Conservation (phyloP, 352 stramenopile species). For the Pythium utonaiense region DNA sequence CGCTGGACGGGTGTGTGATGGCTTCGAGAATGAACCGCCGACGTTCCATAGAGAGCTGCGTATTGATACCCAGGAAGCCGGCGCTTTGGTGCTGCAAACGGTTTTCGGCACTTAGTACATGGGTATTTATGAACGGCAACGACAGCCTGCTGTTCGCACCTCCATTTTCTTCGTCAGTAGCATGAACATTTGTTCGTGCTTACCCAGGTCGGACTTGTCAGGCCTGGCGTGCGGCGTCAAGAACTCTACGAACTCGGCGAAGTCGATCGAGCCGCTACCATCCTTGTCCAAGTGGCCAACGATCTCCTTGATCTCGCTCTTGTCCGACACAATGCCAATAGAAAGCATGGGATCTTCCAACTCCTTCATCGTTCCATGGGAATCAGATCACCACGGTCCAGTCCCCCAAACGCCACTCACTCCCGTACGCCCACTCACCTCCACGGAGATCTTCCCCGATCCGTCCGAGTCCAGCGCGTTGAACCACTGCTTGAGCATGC, state of each 20-base stretch:
- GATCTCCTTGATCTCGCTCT: constrained; percentile 55
- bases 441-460: constrained; percentile 69
- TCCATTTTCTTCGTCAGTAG: constrained; percentile 81
- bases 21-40: constrained; percentile 66
- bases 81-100: constrained; percentile 51
- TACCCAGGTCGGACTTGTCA: constrained; percentile 42
- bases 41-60: constrained; percentile 73
- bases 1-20: constrained; percentile 52
- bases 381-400: not conserved
- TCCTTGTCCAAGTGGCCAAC: constrained; percentile 65
- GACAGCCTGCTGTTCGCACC: constrained; percentile 19
- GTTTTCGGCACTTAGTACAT: too few relatives aligned
- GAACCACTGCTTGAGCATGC: constrained; percentile 78
- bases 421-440: constrained; percentile 26
- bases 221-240: constrained; percentile 52
- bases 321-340: constrained; percentile 69
- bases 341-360: constrained; percentile 78
- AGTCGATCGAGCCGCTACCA: constrained; percentile 71
- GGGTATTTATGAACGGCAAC: too few relatives aligned
- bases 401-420: too few relatives aligned
- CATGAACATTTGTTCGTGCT: constrained; percentile 68
- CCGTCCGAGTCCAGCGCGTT: constrained; percentile 61
- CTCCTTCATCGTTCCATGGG: constrained; percentile 24
- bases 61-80: constrained; percentile 73
- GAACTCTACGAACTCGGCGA: constrained; percentile 76